Evolutionary conservation across 2,329 filamentous ascomycete species (phyloP), one percentile per base, ranked within the genome.

Genomic region (Aspergillus unguis): DNA sequence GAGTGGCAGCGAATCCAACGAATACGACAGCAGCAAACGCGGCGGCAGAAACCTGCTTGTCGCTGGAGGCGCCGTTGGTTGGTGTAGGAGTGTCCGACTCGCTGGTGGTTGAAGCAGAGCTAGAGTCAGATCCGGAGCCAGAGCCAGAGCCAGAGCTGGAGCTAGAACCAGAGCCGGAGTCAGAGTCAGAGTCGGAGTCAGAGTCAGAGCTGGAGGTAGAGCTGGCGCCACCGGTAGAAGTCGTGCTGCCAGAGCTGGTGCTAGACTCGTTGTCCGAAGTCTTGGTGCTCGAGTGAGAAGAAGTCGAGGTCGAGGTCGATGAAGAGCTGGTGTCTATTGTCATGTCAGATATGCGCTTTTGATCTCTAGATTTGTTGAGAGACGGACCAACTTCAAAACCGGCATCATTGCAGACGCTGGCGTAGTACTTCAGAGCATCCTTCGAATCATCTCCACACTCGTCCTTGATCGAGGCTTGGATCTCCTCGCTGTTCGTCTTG

Each of bases 1-100:
- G 59, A 31, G 69, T 63, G 41, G 69, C 70, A 23, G 70, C 70
- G 40, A 73, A 67, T 37, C 72, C 73, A 32, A 73, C 60, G 53
- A 75, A 71, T n/a, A 73, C 65, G 37, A 70, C 71, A 40, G 72
- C 68, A 44, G 66, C 70, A 47, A 74, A 67, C 6, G 68, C 67
- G 43, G 66, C 67, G 31, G 67, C 63, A 32, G 71, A 70, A 43
- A 69, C 63, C 32, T 70, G 66, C 32, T 67, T 65, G 52, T 66
- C 65, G 27, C 66, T 63, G 7, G 64, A 62, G 28, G 62, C 65
- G 45, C 64, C 59, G 33, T 61, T 58, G 9, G 54, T 60, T 29
- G 59, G 56, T 11, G 58, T 53, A 44, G 62, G 56, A 11, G 32
- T 32, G 4, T 49, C 38, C 26, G 29, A 17, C n/a, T 40, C 44